Percentiles rank a stretch among this genome's conserved stretches.
phyloP scores from a whole-genome alignment of 2,329 filamentous ascomycete genomes.

The Microsporum audouinii region DNA sequence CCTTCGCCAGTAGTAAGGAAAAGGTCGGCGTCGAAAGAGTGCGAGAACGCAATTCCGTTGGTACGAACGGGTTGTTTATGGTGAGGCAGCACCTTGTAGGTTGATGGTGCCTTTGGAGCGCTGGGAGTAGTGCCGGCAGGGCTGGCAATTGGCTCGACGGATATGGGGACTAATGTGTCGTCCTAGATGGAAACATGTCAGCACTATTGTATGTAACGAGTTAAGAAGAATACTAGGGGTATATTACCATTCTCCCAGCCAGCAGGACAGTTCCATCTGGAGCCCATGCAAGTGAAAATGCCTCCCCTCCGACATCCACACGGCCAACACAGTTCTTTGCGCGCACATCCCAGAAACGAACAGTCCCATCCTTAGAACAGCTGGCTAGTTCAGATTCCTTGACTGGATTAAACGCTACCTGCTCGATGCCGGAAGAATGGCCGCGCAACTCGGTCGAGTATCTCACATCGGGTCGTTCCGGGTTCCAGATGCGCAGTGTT shows the following conservation, averaged over 20 bases:
- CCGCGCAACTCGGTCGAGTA: slow-evolving; percentile 40
- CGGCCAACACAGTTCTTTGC: slow-evolving; percentile 38
- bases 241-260: slow-evolving; percentile 36
- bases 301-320: slow-evolving; percentile 40
- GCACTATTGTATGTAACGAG: background rate
- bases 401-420: slow-evolving; percentile 40
- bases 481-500: slow-evolving; percentile 84
- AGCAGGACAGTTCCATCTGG: slow-evolving; percentile 37
- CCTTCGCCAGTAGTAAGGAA: slow-evolving; percentile 41
- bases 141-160: slow-evolving; percentile 30
- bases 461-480: slow-evolving; percentile 36
- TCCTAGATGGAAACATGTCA: slow-evolving; percentile 24
- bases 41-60: slow-evolving; percentile 39
- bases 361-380: slow-evolving; percentile 39
- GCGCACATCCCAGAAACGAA: slow-evolving; percentile 41
- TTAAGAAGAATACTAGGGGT: background rate
- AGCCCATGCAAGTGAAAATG: slow-evolving; percentile 40
- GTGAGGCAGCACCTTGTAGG: slow-evolving; percentile 31
- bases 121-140: slow-evolving; percentile 20
- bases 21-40: slow-evolving; percentile 32
- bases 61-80: slow-evolving; percentile 38
- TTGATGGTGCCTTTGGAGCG: slow-evolving; percentile 15
- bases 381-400: slow-evolving; percentile 40
- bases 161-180: slow-evolving; percentile 38
- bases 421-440: slow-evolving; percentile 38